These are phyloP conservation scores for Tuber brumale DNA, from an alignment of 495 filamentous ascomycete genomes.

Conservation along the genomic window DNA sequence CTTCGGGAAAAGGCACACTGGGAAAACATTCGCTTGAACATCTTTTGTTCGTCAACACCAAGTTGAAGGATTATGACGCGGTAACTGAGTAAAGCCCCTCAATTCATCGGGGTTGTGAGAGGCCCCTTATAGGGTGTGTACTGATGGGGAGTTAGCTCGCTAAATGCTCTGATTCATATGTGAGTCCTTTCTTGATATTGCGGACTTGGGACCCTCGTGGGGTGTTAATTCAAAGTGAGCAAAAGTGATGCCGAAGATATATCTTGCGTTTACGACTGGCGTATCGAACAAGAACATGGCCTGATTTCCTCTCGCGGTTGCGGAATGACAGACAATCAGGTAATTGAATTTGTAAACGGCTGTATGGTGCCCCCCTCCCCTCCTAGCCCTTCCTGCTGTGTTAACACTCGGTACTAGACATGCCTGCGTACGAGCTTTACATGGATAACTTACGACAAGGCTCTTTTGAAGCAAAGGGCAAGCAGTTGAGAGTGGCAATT, in stretches of 20 bases:
- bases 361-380: conserved; percentile 48
- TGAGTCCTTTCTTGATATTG: conserved; percentile 41
- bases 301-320: conserved; percentile 58
- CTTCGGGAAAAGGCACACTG: conserved; percentile 47
- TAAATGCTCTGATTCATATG: conserved; percentile 84
- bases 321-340: conserved; percentile 72
- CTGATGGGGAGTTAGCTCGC: conserved; percentile 44
- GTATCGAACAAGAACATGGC: conserved; percentile 68
- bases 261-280: conserved; percentile 80
- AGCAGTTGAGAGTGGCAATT: conserved; percentile 67
- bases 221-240: conserved; percentile 7
- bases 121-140: neutral
- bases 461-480: conserved; percentile 52
- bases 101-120: neutral
- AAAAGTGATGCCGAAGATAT: conserved; percentile 66
- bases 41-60: conserved; percentile 65
- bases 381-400: neutral
- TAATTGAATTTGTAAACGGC: conserved; percentile 60
- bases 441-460: conserved; percentile 61
- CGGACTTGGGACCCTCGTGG: neutral
- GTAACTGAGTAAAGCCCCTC: conserved; percentile 53
- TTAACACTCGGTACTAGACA: conserved; percentile 28
- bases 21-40: conserved; percentile 60
- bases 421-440: conserved; percentile 64
- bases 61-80: conserved; percentile 61